Base-by-base conservation (phyloP, 805 yeast genomes). In the Candida coquimbonensis region DNA sequence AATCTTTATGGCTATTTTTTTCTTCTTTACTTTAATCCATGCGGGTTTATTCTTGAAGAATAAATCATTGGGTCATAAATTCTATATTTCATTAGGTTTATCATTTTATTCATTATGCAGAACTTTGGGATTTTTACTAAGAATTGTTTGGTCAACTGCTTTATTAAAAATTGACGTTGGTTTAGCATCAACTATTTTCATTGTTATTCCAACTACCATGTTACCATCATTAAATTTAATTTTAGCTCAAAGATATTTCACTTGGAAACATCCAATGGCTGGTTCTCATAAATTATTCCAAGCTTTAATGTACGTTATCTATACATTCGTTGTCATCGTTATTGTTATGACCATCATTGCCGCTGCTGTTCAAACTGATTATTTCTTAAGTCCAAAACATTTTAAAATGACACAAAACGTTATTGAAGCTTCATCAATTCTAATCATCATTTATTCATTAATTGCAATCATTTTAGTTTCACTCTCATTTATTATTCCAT, bases 251-350 rank as follows among this genome's bases (percentile, higher is more conserved):
- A 74, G 90, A 61, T 65, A 82, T 27, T 81, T 82, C 66, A 81
- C 87, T 12, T 83, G 89, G 88, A 70, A 81, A 63, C 90, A 84
- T 61, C 90, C 91, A 12, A 77, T 75, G 37, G 75, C 78, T 16
- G 90, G 89, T 35, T 67, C 76, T 25, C 64, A 73, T 40, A 67
- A 62, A 50, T 45, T 69, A 24, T 78, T 83, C 53, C 74, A 76
- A 72, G 42, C 48, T 36, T 40, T 66, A 25, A 75, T 83, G 82
- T 59, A 71, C 42, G 39, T 66, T 8, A 56, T 81, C 39, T 83
- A 83, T 56, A 55, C 67, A 7, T 53, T 79, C 31, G 87, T 83
- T 29, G 40, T 70, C 32, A 80, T 73, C 7, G 71, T 83, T 47
- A 73, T 83, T 42, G 67, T 70, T 26, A 80, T 83, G 83, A 82